Evolutionary conservation across 257 asterid species (phyloP).

Genomic region (Salvia splendens): DNA sequence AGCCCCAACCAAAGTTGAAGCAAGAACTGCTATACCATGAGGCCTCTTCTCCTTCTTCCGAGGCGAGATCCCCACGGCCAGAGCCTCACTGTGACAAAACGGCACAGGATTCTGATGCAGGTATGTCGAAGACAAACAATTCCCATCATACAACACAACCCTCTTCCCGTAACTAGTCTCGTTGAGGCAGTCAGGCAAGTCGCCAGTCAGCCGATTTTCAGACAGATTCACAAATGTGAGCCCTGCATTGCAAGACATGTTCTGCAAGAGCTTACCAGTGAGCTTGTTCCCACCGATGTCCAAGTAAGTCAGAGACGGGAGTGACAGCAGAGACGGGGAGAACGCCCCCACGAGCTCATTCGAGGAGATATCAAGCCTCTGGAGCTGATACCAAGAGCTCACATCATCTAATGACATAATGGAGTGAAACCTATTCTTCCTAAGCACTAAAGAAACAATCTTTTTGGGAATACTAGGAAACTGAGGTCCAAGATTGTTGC

Average conservation of each 20-base stretch:
- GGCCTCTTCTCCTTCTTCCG: conserved; percentile 31
- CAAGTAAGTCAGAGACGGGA: conserved; percentile 62
- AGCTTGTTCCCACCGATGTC: conserved; percentile 72
- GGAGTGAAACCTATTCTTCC: conserved; percentile 61
- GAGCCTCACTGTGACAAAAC: conserved; percentile 73
- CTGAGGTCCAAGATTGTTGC: conserved; percentile 68
- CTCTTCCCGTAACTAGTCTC: conserved; percentile 13
- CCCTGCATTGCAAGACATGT: conserved; percentile 56
- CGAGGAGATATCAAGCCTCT: conserved; percentile 59
- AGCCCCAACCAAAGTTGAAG: conserved; percentile 68
- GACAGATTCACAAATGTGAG: conserved; percentile 61
- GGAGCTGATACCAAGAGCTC: conserved; percentile 57
- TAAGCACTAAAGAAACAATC: conserved; percentile 60
- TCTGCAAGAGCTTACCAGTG: conserved; percentile 60
- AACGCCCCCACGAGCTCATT: conserved; percentile 63
- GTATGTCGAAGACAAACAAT: conserved; percentile 53
- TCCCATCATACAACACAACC: conserved; percentile 52
- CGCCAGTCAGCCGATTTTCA: conserved; percentile 66
- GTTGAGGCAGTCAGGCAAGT: conserved; percentile 66
- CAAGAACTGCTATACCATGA: conserved; percentile 51
- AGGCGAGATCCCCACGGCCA: conserved; percentile 78
- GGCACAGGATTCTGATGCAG: conserved; percentile 52
- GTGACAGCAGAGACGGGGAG: conserved; percentile 45
- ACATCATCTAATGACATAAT: conserved; percentile 46
- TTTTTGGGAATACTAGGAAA: conserved; percentile 60